phyloP scores from a whole-genome alignment of 192 early-diverging fungal genomes.

The Backusella liffmaniae region DNA sequence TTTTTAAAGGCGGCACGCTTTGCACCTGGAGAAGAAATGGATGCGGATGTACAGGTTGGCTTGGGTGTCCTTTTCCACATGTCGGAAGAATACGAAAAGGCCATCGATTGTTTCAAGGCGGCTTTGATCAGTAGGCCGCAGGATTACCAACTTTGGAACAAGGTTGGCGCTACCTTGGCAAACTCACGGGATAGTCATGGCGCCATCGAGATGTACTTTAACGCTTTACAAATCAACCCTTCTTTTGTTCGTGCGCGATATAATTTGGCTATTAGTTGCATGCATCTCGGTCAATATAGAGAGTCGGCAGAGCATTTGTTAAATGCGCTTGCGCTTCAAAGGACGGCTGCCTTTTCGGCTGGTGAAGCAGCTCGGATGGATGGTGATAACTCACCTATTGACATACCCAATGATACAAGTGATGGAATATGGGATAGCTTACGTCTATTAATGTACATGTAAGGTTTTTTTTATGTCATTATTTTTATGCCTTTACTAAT shows the following conservation, averaged over 20 bases:
- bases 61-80: conserved; percentile 96
- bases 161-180: conserved; percentile 94
- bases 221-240: conserved; percentile 93
- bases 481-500: no score
- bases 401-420: conserved; percentile 57
- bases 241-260: conserved; percentile 94
- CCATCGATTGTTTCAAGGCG: conserved; percentile 95
- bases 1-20: conserved; percentile 80
- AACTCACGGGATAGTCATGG: conserved; percentile 74
- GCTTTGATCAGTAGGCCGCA: conserved; percentile 82
- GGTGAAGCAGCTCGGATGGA: not conserved
- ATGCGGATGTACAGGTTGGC: conserved; percentile 91
- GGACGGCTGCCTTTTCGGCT: conserved; percentile 43
- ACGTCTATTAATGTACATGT: conserved; percentile 59
- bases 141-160: conserved; percentile 97
- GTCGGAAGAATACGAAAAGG: conserved; percentile 91
- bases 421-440: conserved; percentile 85
- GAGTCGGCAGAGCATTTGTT: conserved; percentile 94
- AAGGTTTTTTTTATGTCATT: conserved; percentile 21
- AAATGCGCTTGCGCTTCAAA: conserved; percentile 83
- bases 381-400: conserved; percentile 25
- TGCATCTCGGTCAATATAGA: conserved; percentile 82
- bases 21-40: conserved; percentile 63
- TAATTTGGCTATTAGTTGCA: conserved; percentile 91
- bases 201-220: conserved; percentile 92